Evolutionary conservation across 2,329 filamentous ascomycete genomes (phyloP).

Genomic region (Rutstroemia sydowiana): DNA sequence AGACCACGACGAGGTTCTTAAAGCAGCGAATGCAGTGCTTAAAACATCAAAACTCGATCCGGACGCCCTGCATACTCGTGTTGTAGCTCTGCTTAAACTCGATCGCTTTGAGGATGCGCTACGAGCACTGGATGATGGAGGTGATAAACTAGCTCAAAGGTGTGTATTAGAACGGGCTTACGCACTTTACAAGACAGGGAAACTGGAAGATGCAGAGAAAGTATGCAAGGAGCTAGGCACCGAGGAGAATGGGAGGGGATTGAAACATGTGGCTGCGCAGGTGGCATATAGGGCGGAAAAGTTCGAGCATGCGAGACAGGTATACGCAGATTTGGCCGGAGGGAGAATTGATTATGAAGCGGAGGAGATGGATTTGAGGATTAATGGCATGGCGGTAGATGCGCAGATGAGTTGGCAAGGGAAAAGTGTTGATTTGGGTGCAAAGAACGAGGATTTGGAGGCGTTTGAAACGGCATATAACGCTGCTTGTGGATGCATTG

Average conservation of each 20-base stretch:
- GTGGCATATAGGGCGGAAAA: conserved; percentile 68
- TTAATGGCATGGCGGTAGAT: conserved; percentile 66
- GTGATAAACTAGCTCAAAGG: conserved; percentile 49
- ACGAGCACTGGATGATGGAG: conserved; percentile 57
- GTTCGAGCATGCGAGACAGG: conserved; percentile 56
- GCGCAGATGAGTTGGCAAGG: conserved; percentile 68
- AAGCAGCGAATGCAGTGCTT: conserved; percentile 53
- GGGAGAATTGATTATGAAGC: conserved; percentile 40
- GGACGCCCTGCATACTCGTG: conserved; percentile 60
- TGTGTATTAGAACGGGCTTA: conserved; percentile 69
- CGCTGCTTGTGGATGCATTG: conserved; percentile 65
- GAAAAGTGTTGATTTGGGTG: conserved; percentile 26
- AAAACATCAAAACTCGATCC: conserved; percentile 50
- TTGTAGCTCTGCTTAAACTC: conserved; percentile 71
- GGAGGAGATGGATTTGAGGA: conserved; percentile 67
- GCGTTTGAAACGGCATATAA: conserved; percentile 81
- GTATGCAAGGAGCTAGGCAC: not conserved
- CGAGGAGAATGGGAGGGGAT: conserved; percentile 19
- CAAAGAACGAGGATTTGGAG: conserved; percentile 51
- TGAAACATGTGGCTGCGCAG: conserved; percentile 52
- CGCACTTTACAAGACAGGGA: conserved; percentile 73
- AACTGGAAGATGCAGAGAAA: conserved; percentile 54
- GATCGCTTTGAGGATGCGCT: conserved; percentile 76
- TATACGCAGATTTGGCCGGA: conserved; percentile 54
- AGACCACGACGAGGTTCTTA: conserved; percentile 69